phyloP scores from a whole-genome alignment of 352 stramenopile species.

The Phytopythium delawarense region DNA sequence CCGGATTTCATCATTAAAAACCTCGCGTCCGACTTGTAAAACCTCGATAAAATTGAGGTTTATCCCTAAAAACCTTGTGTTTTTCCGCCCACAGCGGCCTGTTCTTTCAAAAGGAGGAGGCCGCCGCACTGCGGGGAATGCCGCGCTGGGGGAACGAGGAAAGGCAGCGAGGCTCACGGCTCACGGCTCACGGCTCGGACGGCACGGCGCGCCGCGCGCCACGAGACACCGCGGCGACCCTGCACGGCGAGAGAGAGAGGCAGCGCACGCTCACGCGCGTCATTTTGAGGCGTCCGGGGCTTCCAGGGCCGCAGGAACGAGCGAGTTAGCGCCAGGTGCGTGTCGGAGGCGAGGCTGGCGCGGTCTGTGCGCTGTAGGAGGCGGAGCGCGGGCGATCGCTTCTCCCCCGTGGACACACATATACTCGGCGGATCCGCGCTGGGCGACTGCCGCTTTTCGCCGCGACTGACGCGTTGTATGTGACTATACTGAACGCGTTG shows the following conservation, averaged over 20 bases:
- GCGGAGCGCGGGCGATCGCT: not conserved
- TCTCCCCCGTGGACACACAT: not conserved
- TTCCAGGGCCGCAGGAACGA: not conserved
- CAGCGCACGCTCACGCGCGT: not conserved
- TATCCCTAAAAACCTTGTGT: not conserved
- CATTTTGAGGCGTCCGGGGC: not conserved
- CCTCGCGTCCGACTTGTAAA: not conserved
- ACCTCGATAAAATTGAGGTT: not conserved
- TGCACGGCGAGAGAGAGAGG: not conserved
- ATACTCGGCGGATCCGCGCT: no score
- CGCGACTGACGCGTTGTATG: not conserved
- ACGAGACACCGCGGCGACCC: not conserved
- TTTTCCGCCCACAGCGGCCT: not conserved
- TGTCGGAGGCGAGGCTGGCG: not conserved
- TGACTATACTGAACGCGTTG: not conserved
- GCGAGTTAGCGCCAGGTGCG: not conserved
- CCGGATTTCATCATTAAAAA: not conserved
- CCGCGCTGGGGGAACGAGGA: slow-evolving; percentile 1
- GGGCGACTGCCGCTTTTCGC: not conserved
- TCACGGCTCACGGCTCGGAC: not conserved
- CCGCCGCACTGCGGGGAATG: slow-evolving; percentile 1
- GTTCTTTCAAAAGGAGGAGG: not conserved
- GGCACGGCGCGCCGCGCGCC: not conserved
- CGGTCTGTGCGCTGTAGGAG: not conserved
- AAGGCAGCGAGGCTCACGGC: not conserved